Evolutionary conservation across 73 alveolate genomes (phyloP).

Genomic region (Blepharisma stoltei): DNA sequence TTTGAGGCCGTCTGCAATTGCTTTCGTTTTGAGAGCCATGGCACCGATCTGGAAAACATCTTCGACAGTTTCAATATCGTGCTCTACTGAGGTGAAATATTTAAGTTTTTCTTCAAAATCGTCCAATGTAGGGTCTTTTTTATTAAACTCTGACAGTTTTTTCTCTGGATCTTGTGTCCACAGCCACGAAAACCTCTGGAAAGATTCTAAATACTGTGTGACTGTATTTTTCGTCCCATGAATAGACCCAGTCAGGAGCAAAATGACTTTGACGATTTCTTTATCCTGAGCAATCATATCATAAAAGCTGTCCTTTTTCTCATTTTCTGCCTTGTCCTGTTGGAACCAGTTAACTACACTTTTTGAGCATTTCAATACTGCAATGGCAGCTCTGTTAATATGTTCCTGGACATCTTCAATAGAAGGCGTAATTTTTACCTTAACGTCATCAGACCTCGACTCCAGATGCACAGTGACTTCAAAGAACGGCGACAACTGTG

Average conservation of each 20-base stretch:
- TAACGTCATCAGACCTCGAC: conserved; percentile 39
- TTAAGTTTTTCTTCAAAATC: conserved; percentile 89
- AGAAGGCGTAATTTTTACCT: conserved; percentile 58
- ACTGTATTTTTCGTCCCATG: conserved; percentile 93
- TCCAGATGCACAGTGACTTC: conserved; percentile 98
- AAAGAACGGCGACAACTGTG: conserved; percentile 94
- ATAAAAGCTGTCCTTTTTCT: conserved; percentile 96
- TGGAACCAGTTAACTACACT: conserved; percentile 92
- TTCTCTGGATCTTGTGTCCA: conserved; percentile 97
- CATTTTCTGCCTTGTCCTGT: conserved; percentile 81
- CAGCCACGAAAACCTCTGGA: conserved; percentile 96
- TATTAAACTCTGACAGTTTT: conserved; percentile 89
- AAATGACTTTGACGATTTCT: conserved; percentile 99
- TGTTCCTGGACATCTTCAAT: conserved; percentile 92
- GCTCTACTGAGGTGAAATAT: conserved; percentile 60
- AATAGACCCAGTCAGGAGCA: conserved; percentile 98
- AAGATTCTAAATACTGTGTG: conserved; percentile 84
- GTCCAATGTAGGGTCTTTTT: conserved; percentile 92
- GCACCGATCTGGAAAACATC: conserved; percentile 88
- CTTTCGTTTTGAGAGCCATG: conserved; percentile 76
- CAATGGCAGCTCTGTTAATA: conserved; percentile 99
- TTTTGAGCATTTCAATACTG: conserved; percentile 98
- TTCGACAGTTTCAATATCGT: conserved; percentile 83
- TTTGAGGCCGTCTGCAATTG: conserved; percentile 63
- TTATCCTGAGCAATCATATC: conserved; percentile 99